These are phyloP conservation scores for Actinomortierella wolfii DNA, from an alignment of 371 early-diverging fungal species.

Conservation along the genomic window DNA sequence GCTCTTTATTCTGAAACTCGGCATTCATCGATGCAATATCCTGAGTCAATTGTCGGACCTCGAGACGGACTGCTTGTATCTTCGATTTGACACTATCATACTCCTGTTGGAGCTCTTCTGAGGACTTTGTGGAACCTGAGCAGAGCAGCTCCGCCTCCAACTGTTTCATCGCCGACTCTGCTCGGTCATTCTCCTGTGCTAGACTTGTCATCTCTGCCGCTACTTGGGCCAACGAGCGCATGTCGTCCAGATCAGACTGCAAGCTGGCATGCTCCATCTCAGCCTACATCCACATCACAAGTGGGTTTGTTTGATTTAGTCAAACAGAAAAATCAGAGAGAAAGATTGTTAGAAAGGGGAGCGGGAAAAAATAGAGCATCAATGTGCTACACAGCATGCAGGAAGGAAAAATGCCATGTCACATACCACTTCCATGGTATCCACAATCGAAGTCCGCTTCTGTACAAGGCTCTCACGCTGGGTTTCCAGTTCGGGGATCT, in stretches of 20 bases:
- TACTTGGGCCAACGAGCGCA: conserved; percentile 13
- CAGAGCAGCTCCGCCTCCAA: conserved; percentile 63
- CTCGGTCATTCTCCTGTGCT: conserved; percentile 43
- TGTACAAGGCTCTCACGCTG: conserved; percentile 40
- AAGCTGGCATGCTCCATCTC: conserved; percentile 14
- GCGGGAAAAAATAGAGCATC: background rate
- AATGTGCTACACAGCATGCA: too few relatives aligned
- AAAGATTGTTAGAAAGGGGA: background rate
- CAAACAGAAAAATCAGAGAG: background rate
- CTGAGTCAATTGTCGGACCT: conserved; percentile 23
- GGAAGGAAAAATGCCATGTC: too few relatives aligned
- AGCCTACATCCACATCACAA: conserved; percentile 5
- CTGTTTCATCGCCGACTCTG: conserved; percentile 49
- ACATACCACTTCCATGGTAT: conserved; percentile 21
- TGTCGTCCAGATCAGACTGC: conserved; percentile 16
- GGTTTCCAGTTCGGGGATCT: conserved; percentile 29
- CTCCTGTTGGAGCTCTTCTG: conserved; percentile 71
- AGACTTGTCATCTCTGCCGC: conserved; percentile 52
- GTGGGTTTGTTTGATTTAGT: too few relatives aligned
- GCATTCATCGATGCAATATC: conserved; percentile 28
- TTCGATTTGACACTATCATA: conserved; percentile 53
- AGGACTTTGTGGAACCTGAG: conserved; percentile 67
- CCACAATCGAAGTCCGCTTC: background rate
- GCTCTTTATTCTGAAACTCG: conserved; percentile 27
- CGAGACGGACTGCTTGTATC: conserved; percentile 47